phyloP scores from a whole-genome alignment of 1,284 basidiomycete species.

The Flammula alnicola region DNA sequence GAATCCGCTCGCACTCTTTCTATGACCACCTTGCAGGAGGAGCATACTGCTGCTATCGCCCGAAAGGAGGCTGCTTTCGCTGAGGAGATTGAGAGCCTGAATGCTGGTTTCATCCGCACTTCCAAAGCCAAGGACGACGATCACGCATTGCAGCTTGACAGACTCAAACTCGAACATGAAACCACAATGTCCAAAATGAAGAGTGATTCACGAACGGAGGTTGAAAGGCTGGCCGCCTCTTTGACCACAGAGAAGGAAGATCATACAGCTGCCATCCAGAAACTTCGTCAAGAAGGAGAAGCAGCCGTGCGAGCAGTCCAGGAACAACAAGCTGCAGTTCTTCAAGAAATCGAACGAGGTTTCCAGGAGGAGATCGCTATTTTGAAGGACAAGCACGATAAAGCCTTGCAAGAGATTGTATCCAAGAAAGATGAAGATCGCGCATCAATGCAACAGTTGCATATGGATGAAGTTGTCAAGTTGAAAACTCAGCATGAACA shows the following conservation, averaged over 20 bases:
- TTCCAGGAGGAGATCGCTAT: constrained; percentile 57
- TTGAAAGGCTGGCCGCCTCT: constrained; percentile 50
- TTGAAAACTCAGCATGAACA: constrained; percentile 28
- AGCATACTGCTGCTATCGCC: constrained; percentile 64
- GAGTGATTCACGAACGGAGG: constrained; percentile 55
- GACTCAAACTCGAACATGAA: constrained; percentile 51
- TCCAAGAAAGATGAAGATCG: constrained; percentile 32
- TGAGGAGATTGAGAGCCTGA: constrained; percentile 65
- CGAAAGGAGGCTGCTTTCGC: constrained; percentile 67
- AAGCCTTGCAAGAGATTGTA: constrained; percentile 30
- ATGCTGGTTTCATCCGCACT: constrained; percentile 59
- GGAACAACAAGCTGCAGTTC: constrained; percentile 58
- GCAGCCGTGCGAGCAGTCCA: constrained; percentile 50
- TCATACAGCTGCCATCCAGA: constrained; percentile 40
- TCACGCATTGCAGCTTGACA: constrained; percentile 52
- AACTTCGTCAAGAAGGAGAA: constrained; percentile 54
- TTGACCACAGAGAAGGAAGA: constrained; percentile 53
- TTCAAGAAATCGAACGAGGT: constrained; percentile 57
- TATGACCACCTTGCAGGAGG: constrained; percentile 67
- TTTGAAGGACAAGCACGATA: constrained; percentile 52
- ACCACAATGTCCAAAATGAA: constrained; percentile 49
- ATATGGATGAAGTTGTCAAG: constrained; percentile 30
- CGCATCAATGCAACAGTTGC: constrained; percentile 25
- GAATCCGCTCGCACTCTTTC: constrained; percentile 65
- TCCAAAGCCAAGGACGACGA: constrained; percentile 64